Percentiles rank a stretch among this genome's conserved stretches.
These are phyloP conservation scores for Candida quercuum DNA, from an alignment of 805 yeast genomes.

Conservation along the genomic window DNA sequence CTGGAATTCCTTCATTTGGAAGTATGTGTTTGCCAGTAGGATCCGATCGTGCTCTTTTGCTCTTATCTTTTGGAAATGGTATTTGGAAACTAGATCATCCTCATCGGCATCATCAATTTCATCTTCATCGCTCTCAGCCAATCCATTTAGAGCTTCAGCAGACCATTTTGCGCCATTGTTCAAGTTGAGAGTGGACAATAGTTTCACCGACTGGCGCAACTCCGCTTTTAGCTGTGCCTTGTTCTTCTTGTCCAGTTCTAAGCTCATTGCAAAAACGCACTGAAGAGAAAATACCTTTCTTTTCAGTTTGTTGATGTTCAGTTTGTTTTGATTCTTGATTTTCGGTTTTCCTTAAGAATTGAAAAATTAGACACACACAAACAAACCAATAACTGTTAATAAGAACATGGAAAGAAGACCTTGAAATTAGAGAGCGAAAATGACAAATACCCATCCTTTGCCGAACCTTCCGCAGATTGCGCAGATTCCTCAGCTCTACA, in stretches of 20 bases:
- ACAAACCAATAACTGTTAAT: too few relatives aligned
- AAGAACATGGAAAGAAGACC: too few relatives aligned
- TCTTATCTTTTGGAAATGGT: slow-evolving; percentile 2
- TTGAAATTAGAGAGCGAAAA: too few relatives aligned
- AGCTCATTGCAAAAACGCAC: too few relatives aligned
- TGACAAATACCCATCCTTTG: too few relatives aligned
- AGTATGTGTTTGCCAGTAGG: slow-evolving; percentile 63
- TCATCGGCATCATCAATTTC: slow-evolving; percentile 20
- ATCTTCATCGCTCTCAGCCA: slow-evolving; percentile 24
- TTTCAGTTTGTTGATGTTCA: too few relatives aligned
- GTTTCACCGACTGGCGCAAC: slow-evolving; percentile 35
- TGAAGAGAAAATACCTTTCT: too few relatives aligned
- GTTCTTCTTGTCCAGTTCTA: neutral
- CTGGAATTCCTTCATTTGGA: slow-evolving; percentile 81
- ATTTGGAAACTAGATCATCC: slow-evolving; percentile 2
- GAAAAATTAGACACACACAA: too few relatives aligned
- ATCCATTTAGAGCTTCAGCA: slow-evolving; percentile 72
- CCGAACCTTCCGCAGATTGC: too few relatives aligned
- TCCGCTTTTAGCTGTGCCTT: slow-evolving; percentile 17
- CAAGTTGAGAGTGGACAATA: slow-evolving; percentile 52
- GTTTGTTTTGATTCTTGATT: too few relatives aligned
- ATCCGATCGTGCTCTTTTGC: slow-evolving; percentile 39
- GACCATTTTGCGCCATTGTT: slow-evolving; percentile 78
- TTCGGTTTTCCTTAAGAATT: too few relatives aligned
- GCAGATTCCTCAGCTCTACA: too few relatives aligned